Base-by-base conservation (phyloP, 139 green algal species). In the Eudorina sp. region DNA sequence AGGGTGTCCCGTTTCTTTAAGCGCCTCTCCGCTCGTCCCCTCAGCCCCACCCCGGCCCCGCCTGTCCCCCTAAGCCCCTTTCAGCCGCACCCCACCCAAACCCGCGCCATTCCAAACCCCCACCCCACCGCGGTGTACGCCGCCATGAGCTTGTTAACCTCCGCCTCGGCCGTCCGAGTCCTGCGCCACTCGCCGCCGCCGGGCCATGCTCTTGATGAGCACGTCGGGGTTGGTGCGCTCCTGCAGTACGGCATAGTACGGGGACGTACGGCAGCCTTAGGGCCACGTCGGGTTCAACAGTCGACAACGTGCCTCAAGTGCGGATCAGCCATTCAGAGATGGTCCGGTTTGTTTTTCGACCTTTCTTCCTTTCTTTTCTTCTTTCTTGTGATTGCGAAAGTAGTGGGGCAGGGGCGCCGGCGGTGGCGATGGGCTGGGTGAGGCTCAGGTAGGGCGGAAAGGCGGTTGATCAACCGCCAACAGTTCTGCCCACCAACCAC, bases 181-280 rank as follows among this genome's bases (percentile, higher is more conserved):
- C 55, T 91, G 84, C 23, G 94, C 90, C 21, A 98, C 83, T 27
- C 95, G 93, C 46, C 94, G 87, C 62, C 93, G 85, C 58, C 95
- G 88, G 45, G 89, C 94, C 64, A 93, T 75, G n/a, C 78, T 94
- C 90, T 95, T 96, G 40, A 96, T 94, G 41, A 99, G 92, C 75
- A 99, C 83, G 51, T 99, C 96, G 0, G 97, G 97, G 74, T 96
- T 92, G 29, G 87, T 66, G 1, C 97, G 91, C 93, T 99, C 97
- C 83, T 81, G 43, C 4, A 31, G 48, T 55, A 9, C 18, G 19
- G 75, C 7, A 4, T 3, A 29, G 75, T 4, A 4, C 3, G 16
- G 58, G 58, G 58, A 6, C 6, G 58, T 14, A 6, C 27, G 58
- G 58, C 18, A 68, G 58, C 18, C 18, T 9, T 14, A 21, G 58